Evolutionary conservation across 257 asterid genomes (phyloP).

Genomic region (Penstemon eatonii): DNA sequence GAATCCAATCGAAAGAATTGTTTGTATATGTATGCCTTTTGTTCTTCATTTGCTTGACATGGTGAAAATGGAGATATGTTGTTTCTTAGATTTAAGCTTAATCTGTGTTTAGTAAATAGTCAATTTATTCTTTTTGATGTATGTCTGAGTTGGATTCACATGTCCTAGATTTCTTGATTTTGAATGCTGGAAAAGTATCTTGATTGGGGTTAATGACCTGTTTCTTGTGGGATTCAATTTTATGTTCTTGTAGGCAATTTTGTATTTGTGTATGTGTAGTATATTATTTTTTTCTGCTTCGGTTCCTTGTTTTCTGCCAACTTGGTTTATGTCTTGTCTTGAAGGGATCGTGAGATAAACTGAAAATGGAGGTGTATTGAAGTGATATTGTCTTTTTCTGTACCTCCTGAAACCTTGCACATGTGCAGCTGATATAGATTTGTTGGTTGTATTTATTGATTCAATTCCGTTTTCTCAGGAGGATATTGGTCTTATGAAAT

Average conservation of each 20-base stretch:
- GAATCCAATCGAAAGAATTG: neutral
- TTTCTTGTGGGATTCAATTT: slow-evolving; percentile 17
- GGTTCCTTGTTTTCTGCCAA: slow-evolving; percentile 24
- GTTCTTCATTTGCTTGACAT: slow-evolving; percentile 12
- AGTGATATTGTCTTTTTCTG: slow-evolving; percentile 30
- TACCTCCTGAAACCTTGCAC: slow-evolving; percentile 25
- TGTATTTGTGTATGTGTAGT: slow-evolving; percentile 20
- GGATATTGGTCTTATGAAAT: slow-evolving; percentile 24
- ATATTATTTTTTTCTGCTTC: neutral
- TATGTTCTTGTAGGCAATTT: slow-evolving; percentile 25
- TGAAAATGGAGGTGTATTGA: slow-evolving; percentile 29
- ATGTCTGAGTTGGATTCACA: slow-evolving; percentile 18
- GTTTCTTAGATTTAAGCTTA: slow-evolving; percentile 11
- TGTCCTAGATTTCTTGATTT: slow-evolving; percentile 27
- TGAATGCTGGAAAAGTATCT: neutral
- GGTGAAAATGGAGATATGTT: slow-evolving; percentile 14
- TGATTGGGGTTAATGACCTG: slow-evolving; percentile 17
- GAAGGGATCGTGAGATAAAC: slow-evolving; percentile 25
- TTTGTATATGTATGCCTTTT: too few relatives aligned
- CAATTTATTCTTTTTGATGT: neutral
- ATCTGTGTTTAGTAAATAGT: neutral
- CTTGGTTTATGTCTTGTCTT: slow-evolving; percentile 31
- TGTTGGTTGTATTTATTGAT: slow-evolving; percentile 33
- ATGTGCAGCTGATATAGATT: slow-evolving; percentile 36
- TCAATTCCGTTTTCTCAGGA: slow-evolving; percentile 29